phyloP scores from a whole-genome alignment of 306 rosid species.

The Quercus gilva region DNA sequence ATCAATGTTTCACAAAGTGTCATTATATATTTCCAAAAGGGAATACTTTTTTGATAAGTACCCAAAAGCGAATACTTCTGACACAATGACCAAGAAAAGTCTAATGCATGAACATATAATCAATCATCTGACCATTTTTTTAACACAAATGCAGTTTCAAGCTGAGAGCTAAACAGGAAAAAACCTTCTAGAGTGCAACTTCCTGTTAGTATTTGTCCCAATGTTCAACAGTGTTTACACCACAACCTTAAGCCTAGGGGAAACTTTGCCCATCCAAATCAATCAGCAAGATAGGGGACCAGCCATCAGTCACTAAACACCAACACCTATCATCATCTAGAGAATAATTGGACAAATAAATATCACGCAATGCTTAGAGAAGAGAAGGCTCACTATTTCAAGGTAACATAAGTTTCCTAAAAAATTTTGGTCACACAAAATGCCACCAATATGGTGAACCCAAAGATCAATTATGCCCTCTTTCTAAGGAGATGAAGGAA shows the following conservation, averaged over 20 bases:
- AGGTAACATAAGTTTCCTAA: neutral
- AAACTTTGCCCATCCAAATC: neutral
- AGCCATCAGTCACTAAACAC: neutral
- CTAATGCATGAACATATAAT: neutral
- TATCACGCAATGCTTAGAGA: neutral
- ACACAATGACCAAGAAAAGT: neutral
- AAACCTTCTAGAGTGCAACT: neutral
- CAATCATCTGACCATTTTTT: neutral
- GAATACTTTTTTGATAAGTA: too few species aligned
- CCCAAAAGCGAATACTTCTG: too few species aligned
- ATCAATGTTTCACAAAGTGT: too few species aligned
- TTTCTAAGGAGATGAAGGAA: neutral
- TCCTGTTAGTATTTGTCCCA: neutral
- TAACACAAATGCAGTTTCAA: neutral
- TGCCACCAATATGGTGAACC: neutral
- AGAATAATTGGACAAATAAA: neutral
- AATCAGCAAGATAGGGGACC: neutral
- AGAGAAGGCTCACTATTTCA: neutral
- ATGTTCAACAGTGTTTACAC: neutral
- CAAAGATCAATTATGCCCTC: neutral
- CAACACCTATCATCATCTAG: neutral
- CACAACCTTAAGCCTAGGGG: neutral
- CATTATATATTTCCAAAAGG: too few species aligned
- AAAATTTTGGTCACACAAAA: neutral
- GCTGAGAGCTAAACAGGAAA: neutral